Percentiles rank a stretch among this genome's conserved stretches.
phyloP scores from a whole-genome alignment of 2,329 filamentous ascomycete species.

The Whalleya microplaca region DNA sequence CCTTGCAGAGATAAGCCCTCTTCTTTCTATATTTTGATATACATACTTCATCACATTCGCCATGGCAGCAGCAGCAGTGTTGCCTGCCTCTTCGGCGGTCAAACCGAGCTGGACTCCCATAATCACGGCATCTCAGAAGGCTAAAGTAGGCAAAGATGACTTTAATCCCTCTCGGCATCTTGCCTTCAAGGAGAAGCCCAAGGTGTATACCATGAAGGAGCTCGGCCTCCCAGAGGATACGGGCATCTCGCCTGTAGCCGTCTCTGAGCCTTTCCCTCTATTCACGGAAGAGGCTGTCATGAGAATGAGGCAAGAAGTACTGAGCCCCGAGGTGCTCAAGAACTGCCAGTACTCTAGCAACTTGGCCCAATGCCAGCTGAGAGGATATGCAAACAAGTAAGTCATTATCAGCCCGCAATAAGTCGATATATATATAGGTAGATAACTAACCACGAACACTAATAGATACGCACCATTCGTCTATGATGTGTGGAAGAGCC shows the following conservation, averaged over 20 bases:
- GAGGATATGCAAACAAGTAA: constrained; percentile 48
- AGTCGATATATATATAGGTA: neutral
- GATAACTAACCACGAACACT: constrained; percentile 17
- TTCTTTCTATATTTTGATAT: constrained; percentile 1
- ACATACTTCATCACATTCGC: constrained; percentile 3
- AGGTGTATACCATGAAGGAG: constrained; percentile 64
- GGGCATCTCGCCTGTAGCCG: constrained; percentile 65
- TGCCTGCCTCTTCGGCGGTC: constrained; percentile 11
- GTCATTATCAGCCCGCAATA: constrained; percentile 28
- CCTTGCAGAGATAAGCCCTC: neutral
- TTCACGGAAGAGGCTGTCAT: constrained; percentile 65
- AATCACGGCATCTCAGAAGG: constrained; percentile 21
- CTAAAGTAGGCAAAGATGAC: constrained; percentile 23
- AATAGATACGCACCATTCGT: constrained; percentile 65
- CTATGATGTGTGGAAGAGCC: constrained; percentile 53
- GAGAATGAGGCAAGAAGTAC: constrained; percentile 65
- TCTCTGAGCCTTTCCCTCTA: constrained; percentile 67
- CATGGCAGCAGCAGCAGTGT: constrained; percentile 31
- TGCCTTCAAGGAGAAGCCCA: constrained; percentile 51
- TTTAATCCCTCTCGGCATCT: constrained; percentile 63
- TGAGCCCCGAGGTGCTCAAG: constrained; percentile 57
- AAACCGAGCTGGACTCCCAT: constrained; percentile 32
- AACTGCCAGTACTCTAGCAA: constrained; percentile 64
- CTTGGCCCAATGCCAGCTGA: constrained; percentile 53
- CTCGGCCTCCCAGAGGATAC: constrained; percentile 57